Percentiles rank a stretch among this genome's conserved stretches.
These are phyloP conservation scores for Cystofilobasidium macerans DNA, from an alignment of 768 basidiomycete species.

Conservation along the genomic window DNA sequence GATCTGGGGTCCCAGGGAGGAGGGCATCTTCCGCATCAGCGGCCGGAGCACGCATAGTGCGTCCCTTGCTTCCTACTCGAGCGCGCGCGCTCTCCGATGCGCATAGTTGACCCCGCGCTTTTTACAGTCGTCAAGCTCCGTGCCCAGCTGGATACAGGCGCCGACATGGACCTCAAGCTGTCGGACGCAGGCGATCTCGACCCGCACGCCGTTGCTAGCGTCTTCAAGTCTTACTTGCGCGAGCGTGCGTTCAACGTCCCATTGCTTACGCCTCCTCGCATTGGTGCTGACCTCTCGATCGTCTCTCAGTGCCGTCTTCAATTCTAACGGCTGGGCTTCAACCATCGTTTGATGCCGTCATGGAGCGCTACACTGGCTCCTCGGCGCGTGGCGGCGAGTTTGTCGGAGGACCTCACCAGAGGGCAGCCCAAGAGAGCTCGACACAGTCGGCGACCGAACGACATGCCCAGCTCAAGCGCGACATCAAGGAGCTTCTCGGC, in stretches of 20 bases:
- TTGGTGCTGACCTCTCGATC: conserved; percentile 3
- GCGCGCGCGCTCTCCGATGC: conserved; percentile 65
- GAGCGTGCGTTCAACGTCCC: conserved; percentile 55
- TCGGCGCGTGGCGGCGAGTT: conserved; percentile 32
- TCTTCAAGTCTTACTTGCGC: conserved; percentile 85
- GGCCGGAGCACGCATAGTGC: conserved; percentile 64
- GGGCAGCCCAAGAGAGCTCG: conserved; percentile 29
- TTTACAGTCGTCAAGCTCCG: conserved; percentile 13
- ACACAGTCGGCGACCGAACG: conserved; percentile 24
- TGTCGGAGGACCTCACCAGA: conserved; percentile 18
- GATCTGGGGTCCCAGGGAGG: conserved; percentile 16
- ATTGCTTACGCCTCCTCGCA: not conserved
- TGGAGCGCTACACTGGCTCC: conserved; percentile 48
- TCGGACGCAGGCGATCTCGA: conserved; percentile 78
- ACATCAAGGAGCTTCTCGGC: conserved; percentile 53
- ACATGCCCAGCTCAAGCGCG: conserved; percentile 41
- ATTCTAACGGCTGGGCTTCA: conserved; percentile 63
- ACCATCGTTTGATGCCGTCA: conserved; percentile 67
- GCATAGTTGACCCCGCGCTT: conserved; percentile 49
- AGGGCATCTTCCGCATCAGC: conserved; percentile 50
- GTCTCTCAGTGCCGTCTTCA: conserved; percentile 63
- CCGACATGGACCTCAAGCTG: conserved; percentile 70
- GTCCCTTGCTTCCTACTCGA: conserved; percentile 32
- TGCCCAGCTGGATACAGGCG: conserved; percentile 45
- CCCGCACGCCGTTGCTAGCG: conserved; percentile 82